These are phyloP conservation scores for Coemansia asiatica DNA, from an alignment of 192 early-diverging fungal genomes.

Conservation along the genomic window DNA sequence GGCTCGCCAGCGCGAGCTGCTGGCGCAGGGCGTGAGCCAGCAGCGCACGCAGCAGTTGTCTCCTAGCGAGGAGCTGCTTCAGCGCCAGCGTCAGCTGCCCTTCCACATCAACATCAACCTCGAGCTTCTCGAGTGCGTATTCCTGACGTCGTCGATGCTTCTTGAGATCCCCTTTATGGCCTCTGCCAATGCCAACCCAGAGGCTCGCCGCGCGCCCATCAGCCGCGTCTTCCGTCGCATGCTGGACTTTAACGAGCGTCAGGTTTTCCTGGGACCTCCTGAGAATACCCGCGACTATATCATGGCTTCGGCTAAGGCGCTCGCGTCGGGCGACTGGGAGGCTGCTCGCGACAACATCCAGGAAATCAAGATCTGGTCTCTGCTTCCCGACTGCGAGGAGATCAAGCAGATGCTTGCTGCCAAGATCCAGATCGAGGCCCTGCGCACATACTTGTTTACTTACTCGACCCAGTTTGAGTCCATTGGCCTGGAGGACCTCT, in stretches of 20 bases:
- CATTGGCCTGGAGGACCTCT: slow-evolving; percentile 77
- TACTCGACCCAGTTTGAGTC: slow-evolving; percentile 90
- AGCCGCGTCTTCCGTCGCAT: slow-evolving; percentile 90
- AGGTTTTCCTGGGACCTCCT: slow-evolving; percentile 94
- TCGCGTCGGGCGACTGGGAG: slow-evolving; percentile 93
- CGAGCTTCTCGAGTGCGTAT: slow-evolving; percentile 96
- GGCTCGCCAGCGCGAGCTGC: slow-evolving; percentile 86
- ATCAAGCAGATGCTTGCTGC: slow-evolving; percentile 88
- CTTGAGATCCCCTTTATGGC: slow-evolving; percentile 98
- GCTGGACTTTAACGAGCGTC: slow-evolving; percentile 93
- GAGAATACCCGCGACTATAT: slow-evolving; percentile 99
- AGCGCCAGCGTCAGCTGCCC: slow-evolving; percentile 94
- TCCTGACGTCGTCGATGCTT: slow-evolving; percentile 93
- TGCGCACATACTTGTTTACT: slow-evolving; percentile 95
- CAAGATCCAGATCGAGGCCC: slow-evolving; percentile 94
- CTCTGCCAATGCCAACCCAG: slow-evolving; percentile 59
- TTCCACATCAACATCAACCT: slow-evolving; percentile 99
- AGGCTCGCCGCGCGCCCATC: slow-evolving; percentile 73
- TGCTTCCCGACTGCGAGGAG: slow-evolving; percentile 70
- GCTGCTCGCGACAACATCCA: slow-evolving; percentile 78
- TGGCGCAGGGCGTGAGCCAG: slow-evolving; percentile 83
- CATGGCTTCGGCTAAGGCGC: slow-evolving; percentile 92
- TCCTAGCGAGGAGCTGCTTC: slow-evolving; percentile 87
- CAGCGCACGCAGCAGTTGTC: slow-evolving; percentile 79
- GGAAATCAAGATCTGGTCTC: slow-evolving; percentile 95